Percentiles rank a stretch among this genome's conserved stretches.
Evolutionary conservation across 2,329 filamentous ascomycete genomes (phyloP).

Genomic region (Huntiella moniliformis): DNA sequence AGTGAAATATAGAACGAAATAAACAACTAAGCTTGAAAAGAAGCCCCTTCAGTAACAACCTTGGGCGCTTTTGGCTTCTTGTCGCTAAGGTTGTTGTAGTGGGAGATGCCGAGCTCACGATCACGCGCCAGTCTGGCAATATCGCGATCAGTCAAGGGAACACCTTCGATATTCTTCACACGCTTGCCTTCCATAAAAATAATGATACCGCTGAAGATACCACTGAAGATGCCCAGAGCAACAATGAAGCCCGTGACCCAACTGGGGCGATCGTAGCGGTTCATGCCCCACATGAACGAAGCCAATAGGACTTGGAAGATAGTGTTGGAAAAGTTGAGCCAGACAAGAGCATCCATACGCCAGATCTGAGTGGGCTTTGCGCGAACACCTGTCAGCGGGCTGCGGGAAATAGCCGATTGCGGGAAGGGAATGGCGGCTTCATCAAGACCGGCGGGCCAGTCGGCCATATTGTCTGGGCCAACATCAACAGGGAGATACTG

Average conservation of each 20-base stretch:
- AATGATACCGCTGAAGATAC: slow-evolving; percentile 44
- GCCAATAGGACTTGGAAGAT: slow-evolving; percentile 56
- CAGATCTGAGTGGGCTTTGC: slow-evolving; percentile 48
- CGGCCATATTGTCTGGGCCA: slow-evolving; percentile 32
- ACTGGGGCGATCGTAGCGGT: slow-evolving; percentile 51
- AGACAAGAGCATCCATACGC: slow-evolving; percentile 66
- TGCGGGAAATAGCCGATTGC: slow-evolving; percentile 38
- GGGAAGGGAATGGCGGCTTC: slow-evolving; percentile 38
- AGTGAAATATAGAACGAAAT: neutral
- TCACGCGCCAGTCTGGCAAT: slow-evolving; percentile 30
- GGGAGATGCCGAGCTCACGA: slow-evolving; percentile 34
- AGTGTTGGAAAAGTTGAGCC: slow-evolving; percentile 63
- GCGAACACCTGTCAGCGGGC: slow-evolving; percentile 52
- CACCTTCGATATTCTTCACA: slow-evolving; percentile 54
- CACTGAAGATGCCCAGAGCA: slow-evolving; percentile 49
- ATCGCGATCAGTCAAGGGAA: slow-evolving; percentile 41
- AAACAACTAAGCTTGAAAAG: neutral
- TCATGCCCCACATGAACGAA: slow-evolving; percentile 68
- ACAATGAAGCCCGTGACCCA: slow-evolving; percentile 72
- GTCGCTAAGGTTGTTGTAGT: slow-evolving; percentile 38
- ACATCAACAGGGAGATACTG: slow-evolving; percentile 34
- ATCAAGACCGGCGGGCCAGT: slow-evolving; percentile 19
- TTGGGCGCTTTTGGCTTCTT: slow-evolving; percentile 28
- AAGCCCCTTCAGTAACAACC: slow-evolving; percentile 13
- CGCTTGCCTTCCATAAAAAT: slow-evolving; percentile 53